These are phyloP conservation scores for Ampelocalamus luodianensis DNA, from an alignment of 176 grass and related monocot genomes.

Conservation along the genomic window DNA sequence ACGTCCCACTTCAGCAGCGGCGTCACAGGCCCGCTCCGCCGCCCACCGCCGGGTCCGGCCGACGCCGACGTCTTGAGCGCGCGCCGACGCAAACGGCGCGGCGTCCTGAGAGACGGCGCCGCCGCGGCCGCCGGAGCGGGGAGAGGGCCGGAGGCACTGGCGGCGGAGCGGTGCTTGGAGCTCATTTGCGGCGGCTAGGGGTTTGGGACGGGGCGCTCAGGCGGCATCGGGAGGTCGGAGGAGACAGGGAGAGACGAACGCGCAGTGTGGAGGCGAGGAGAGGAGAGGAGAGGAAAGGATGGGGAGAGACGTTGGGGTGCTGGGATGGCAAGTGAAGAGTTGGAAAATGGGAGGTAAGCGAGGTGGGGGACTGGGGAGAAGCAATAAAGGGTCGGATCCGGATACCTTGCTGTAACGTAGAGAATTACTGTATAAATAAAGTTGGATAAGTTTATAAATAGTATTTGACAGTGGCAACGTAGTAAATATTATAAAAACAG, in stretches of 20 bases:
- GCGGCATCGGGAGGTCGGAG: slow-evolving; percentile 29
- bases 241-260: neutral
- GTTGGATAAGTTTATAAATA: too few species aligned
- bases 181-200: slow-evolving; percentile 34
- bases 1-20: slow-evolving; percentile 82
- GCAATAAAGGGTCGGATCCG: too few species aligned
- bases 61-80: slow-evolving; percentile 40
- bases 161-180: slow-evolving; percentile 44
- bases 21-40: slow-evolving; percentile 71
- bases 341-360: slow-evolving; percentile 37
- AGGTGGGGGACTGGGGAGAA: neutral
- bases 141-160: neutral
- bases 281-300: neutral
- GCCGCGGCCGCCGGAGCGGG: neutral
- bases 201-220: neutral
- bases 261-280: neutral
- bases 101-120: slow-evolving; percentile 19
- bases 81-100: slow-evolving; percentile 35
- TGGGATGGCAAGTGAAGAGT: slow-evolving; percentile 1
- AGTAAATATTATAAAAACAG: too few species aligned
- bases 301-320: slow-evolving; percentile 73
- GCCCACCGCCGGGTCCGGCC: slow-evolving; percentile 21
- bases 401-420: too few species aligned
- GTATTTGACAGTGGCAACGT: too few species aligned
- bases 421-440: too few species aligned